Percentiles rank a stretch among this genome's conserved stretches.
These are phyloP conservation scores for Kurtzmaniella cleridarum DNA, from an alignment of 805 yeast species.

Conservation along the genomic window DNA sequence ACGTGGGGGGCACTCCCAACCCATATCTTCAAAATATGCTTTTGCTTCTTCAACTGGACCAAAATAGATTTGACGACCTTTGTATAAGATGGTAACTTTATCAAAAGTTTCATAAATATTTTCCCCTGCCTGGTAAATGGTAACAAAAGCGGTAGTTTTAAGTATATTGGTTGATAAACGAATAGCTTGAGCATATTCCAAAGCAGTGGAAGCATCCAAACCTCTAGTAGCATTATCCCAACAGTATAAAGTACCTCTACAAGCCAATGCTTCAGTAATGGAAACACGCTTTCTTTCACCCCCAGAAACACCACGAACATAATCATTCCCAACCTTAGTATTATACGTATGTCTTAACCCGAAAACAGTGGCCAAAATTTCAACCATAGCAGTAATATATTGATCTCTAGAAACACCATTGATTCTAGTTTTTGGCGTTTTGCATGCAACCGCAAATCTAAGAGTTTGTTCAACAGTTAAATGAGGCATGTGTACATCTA, in stretches of 20 bases:
- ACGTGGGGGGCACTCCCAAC: conserved; percentile 57
- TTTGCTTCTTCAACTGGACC: conserved; percentile 56
- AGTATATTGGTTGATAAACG: conserved; percentile 38
- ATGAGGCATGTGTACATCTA: conserved; percentile 73
- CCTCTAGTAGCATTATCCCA: conserved; percentile 33
- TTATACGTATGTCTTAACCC: conserved; percentile 25
- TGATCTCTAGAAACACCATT: conserved; percentile 42
- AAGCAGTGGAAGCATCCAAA: conserved; percentile 28
- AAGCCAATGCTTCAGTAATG: conserved; percentile 58
- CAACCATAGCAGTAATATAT: conserved; percentile 33
- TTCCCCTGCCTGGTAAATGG: conserved; percentile 40
- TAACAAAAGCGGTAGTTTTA: conserved; percentile 53
- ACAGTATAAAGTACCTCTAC: conserved; percentile 31
- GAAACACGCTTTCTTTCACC: conserved; percentile 74
- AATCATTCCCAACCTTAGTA: conserved; percentile 29
- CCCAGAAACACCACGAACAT: conserved; percentile 63
- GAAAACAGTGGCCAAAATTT: conserved; percentile 24
- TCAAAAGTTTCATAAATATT: conserved; percentile 25
- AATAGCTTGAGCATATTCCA: conserved; percentile 25
- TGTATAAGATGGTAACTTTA: conserved; percentile 24
- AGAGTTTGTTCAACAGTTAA: conserved; percentile 71
- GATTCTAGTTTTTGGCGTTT: conserved; percentile 55
- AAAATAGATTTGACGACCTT: conserved; percentile 50
- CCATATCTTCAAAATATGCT: conserved; percentile 57
- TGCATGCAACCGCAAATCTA: conserved; percentile 62